A percentile compares a stretch with the other conserved stretches of the same genome.
phyloP scores from a whole-genome alignment of 352 stramenopile species.

The Aphanomyces euteiches region DNA sequence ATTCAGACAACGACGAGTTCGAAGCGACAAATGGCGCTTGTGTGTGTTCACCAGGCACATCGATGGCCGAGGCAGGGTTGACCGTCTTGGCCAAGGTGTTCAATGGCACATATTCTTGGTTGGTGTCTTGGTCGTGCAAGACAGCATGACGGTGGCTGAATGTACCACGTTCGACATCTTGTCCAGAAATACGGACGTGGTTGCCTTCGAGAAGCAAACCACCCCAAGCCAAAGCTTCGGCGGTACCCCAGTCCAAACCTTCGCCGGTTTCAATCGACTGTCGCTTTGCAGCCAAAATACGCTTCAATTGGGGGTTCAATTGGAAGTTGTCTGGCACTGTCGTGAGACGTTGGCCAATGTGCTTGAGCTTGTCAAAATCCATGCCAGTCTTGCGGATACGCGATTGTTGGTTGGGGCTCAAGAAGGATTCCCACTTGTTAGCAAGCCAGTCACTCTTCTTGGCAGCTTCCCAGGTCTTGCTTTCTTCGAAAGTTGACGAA shows the following conservation, averaged over 20 bases:
- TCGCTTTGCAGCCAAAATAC: slow-evolving; percentile 88
- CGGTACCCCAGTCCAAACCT: slow-evolving; percentile 96
- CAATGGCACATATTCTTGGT: slow-evolving; percentile 90
- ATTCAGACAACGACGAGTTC: slow-evolving; percentile 96
- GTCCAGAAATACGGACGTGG: slow-evolving; percentile 86
- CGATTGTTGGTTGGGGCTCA: slow-evolving; percentile 91
- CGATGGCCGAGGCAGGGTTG: slow-evolving; percentile 44
- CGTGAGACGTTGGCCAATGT: slow-evolving; percentile 86
- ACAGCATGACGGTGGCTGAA: slow-evolving; percentile 91
- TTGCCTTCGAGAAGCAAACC: slow-evolving; percentile 91
- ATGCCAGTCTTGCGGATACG: slow-evolving; percentile 92
- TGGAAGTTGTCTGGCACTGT: slow-evolving; percentile 84
- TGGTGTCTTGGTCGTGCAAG: slow-evolving; percentile 93
- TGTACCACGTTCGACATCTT: slow-evolving; percentile 94
- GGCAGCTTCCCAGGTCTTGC: slow-evolving; percentile 88
- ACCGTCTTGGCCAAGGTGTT: slow-evolving; percentile 85
- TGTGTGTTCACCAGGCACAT: slow-evolving; percentile 45
- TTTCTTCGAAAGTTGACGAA: slow-evolving; percentile 89
- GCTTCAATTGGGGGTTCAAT: slow-evolving; percentile 91
- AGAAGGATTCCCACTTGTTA: slow-evolving; percentile 95
- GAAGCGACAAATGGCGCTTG: slow-evolving; percentile 90
- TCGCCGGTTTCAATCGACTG: slow-evolving; percentile 71
- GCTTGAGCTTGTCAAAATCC: slow-evolving; percentile 85
- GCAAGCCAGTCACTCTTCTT: slow-evolving; percentile 94
- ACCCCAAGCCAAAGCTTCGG: slow-evolving; percentile 94